Evolutionary conservation across 129 eudicot genomes (phyloP), one percentile per base, ranked within the genome.

Genomic region (Erigeron canadensis): DNA sequence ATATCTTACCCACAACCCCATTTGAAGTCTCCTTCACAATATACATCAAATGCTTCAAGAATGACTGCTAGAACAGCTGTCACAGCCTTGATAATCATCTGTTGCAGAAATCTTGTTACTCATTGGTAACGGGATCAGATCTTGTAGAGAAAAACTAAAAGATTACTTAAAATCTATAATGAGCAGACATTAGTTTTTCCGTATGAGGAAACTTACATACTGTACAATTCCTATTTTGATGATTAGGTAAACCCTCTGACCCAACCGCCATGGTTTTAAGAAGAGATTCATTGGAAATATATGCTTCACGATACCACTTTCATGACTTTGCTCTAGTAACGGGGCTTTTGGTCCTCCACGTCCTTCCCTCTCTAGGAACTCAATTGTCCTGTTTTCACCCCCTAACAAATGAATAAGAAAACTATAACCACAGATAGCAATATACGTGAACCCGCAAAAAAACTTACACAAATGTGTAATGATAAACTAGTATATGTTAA

Each of bases 21-120:
- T 53, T 83, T 86, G 85, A 95, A 95, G 64, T 95, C 95, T 56
- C 97, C 99, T 83, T 95, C 99, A 88, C 97, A 95, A 75, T 90
- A 95, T 28, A 86, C 91, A 85, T 75, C 80, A 63, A 82, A 90
- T 39, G 88, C 84, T 81, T 90, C 94, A 76, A 95, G 96, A 86
- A 95, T 69, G 39, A 95, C 97, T 11, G 99, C 95, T 28, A 84
- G 73, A 79, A 88, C 70, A 69, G 95, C 96, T 41, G 95, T 90
- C 65, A 95, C 78, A 37, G 99, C 83, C 85, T 95, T 95, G 83
- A 95, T 95, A 70, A 95, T 81, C 99, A 95, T 90, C 99, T 95
- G 89, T 66, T 58, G 75, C 19, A 43, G 19, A 63, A 83, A 71
- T 40, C 2, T 41, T 5, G 9, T 46, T 63, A 43, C 40, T 58